Evolutionary conservation across 306 rosid species (phyloP), one percentile per base, ranked within the genome.

Genomic region (Quercus suber): DNA sequence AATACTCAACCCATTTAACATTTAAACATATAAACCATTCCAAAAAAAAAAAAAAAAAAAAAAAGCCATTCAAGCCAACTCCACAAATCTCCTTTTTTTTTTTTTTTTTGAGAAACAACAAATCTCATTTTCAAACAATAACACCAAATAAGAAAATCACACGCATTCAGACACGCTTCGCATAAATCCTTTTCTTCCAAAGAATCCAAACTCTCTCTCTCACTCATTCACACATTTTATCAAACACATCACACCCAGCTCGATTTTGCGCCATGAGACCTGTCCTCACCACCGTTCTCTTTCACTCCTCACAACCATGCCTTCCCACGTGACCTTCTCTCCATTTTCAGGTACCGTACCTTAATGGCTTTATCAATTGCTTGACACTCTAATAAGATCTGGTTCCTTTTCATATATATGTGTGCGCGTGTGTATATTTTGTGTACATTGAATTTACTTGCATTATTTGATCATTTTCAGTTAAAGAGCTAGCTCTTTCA

Each of bases 291-390:
- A 21, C 19, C 17, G 41, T 30, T 57, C 23, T 17, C 78, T 20
- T 67, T 25, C 65, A 43, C 14, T 30, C 8, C 51, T 73, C 73
- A 55, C 73, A 21, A 1, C 82, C 49, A 30, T 52, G 57, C 75
- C 67, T 55, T 31, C 78, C 7, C 74, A 41, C 43, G 76, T 72
- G 61, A 73, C 80, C 56, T 79, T 55, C 70, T 63, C 67, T 43
- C 59, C 21, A 58, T 71, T 65, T 71, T 59, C 76, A 59, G 86
- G 81, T 76, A 76, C 79, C 64, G 2, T 15, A n/a, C 81, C 75
- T 20, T 6, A 7, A 41, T 41, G 45, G 45, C 45, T 41, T 41
- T 78, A n/a, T 78, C 87, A 61, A 76, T 86, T 85, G 80, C 76
- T 75, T 68, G 65, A 9, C 14, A 23, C 63, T 78, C 55, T 23